Evolutionary conservation across 2,329 filamentous ascomycete species (phyloP), one percentile per base, ranked within the genome.

Genomic region (Teratosphaeria gauchensis): DNA sequence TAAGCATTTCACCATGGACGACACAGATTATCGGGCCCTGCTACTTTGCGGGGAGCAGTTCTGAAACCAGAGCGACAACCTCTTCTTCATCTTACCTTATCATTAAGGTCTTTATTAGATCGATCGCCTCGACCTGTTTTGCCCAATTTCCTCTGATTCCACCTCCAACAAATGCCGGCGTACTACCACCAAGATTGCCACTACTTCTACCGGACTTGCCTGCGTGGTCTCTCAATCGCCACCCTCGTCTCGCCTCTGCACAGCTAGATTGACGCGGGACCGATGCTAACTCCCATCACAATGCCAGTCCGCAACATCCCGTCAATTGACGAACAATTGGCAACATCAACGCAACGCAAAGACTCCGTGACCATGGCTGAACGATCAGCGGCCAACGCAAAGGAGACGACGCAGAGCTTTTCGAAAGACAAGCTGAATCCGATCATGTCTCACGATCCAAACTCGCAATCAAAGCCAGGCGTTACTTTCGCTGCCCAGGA

Each of bases 401-500:
- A 84, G 75, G 78, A 82, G 53, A 74, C 77, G 8, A 71, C 73
- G 5, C 74, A 80, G 62, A 74, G 73, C 54, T 83, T 74, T 65
- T 70, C 77, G 4, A 74, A 77, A 24, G 73, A 78, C 61, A 75
- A 77, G 61, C 75, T 74, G 61, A 73, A 77, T 57, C 80, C 80
- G 9, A 68, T 82, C 32, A 76, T 73, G 28, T 71, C 72, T 54
- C 75, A 77, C 21, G 32, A 35, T 55, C 78, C 77, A 53, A 78
- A 84, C 60, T 73, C 82, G 68, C 78, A 78, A 56, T 79, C 84
- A 58, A 81, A 82, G 65, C 87, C 84, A 5, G 87, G 91, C 56
- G 85, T 95, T 71, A 97, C 94, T 0, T 99, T 94, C 75, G 87
- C 91, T 33, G 82, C 86, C 59, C 92, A 99, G 73, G 90, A 96